Conservation (phyloP, 495 filamentous ascomycete species). For the Parachaetomium inaequale region DNA sequence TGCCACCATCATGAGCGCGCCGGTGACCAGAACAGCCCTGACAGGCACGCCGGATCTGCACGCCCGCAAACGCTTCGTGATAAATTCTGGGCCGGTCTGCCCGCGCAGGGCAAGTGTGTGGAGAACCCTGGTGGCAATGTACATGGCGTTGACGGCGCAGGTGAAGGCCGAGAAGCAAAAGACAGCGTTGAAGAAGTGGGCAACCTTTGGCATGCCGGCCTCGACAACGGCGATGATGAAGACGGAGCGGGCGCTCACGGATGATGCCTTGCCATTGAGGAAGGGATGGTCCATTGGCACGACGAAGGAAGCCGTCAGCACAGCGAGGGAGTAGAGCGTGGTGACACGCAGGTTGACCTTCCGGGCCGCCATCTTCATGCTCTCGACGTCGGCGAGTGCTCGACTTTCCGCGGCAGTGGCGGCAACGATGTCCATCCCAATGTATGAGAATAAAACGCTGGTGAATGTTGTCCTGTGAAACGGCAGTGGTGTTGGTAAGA, state of each 20-base stretch:
- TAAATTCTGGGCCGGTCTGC: constrained; percentile 40
- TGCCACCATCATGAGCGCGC: constrained; percentile 41
- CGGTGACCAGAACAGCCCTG: constrained; percentile 47
- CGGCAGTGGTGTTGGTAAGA: background rate
- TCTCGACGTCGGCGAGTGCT: constrained; percentile 43
- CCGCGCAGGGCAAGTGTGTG: constrained; percentile 45
- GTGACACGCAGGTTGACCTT: constrained; percentile 48
- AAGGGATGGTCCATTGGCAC: constrained; percentile 46
- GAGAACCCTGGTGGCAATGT: constrained; percentile 44
- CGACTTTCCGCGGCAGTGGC: constrained; percentile 48
- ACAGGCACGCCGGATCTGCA: constrained; percentile 49
- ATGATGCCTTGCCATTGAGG: constrained; percentile 42
- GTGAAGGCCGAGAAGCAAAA: constrained; percentile 49
- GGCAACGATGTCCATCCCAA: constrained; percentile 50
- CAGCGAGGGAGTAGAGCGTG: constrained; percentile 42
- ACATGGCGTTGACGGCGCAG: constrained; percentile 46
- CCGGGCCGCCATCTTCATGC: constrained; percentile 49
- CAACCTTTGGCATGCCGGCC: constrained; percentile 38
- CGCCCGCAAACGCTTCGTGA: constrained; percentile 32
- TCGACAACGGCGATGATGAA: constrained; percentile 48
- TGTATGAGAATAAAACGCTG: constrained; percentile 44
- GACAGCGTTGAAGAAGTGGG: constrained; percentile 48
- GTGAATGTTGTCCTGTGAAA: constrained; percentile 41
- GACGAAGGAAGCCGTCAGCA: constrained; percentile 42
- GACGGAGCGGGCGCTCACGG: constrained; percentile 38